phyloP scores from a whole-genome alignment of 257 asterid species.

The Hygrophila difformis region DNA sequence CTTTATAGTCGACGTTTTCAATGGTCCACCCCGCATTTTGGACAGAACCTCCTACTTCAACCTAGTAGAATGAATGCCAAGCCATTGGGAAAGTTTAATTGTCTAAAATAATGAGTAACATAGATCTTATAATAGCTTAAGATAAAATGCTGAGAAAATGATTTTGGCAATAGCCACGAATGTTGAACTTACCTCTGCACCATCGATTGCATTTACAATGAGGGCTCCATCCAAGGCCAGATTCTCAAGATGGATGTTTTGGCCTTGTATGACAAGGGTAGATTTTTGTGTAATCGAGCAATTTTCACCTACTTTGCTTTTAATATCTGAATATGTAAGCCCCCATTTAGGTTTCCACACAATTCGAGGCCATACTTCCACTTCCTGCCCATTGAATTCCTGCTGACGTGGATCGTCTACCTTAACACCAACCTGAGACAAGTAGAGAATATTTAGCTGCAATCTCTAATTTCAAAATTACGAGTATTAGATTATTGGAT shows the following conservation, averaged over 20 bases:
- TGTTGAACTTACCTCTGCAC: constrained; percentile 56
- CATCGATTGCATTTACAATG: constrained; percentile 48
- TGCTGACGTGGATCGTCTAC: constrained; percentile 56
- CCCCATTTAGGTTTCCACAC: constrained; percentile 97
- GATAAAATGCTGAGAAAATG: no score
- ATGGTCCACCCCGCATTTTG: constrained; percentile 77
- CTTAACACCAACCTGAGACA: constrained; percentile 74
- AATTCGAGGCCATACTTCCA: constrained; percentile 91
- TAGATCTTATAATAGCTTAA: no score
- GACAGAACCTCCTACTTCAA: constrained; percentile 52
- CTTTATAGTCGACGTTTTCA: constrained; percentile 63
- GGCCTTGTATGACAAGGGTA: constrained; percentile 64
- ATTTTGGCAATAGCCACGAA: no score
- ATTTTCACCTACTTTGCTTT: constrained; percentile 49
- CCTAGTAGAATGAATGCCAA: constrained; percentile 30
- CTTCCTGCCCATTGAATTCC: constrained; percentile 77
- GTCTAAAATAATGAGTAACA: no score
- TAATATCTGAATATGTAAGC: constrained; percentile 66
- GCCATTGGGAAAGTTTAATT: no score
- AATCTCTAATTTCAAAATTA: no score
- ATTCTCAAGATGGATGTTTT: constrained; percentile 47
- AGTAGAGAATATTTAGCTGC: no score
- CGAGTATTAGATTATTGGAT: no score
- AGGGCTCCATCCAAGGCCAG: constrained; percentile 88
- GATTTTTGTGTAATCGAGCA: constrained; percentile 63